A percentile compares a stretch with the other conserved stretches of the same genome.
These are phyloP conservation scores for Tardiomyces blankii DNA, from an alignment of 1,139 yeast genomes.

Conservation along the genomic window DNA sequence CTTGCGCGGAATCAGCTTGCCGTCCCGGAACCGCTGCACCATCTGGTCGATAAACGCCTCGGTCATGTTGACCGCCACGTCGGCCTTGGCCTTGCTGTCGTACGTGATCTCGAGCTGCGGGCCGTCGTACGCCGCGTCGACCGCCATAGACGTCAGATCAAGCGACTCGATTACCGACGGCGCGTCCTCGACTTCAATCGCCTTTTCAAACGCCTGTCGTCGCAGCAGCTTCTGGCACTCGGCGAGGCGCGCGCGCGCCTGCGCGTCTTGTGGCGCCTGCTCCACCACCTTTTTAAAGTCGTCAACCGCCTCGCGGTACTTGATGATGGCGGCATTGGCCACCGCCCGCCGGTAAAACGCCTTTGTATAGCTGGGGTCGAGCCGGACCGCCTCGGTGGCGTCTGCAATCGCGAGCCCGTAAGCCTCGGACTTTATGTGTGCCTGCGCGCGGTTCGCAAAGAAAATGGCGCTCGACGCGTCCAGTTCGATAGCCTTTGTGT, in stretches of 20 bases:
- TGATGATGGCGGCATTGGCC: conserved; percentile 64
- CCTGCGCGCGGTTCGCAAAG: conserved; percentile 85
- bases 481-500: conserved; percentile 67
- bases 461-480: conserved; percentile 61
- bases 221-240: conserved; percentile 62
- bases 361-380: conserved; percentile 61
- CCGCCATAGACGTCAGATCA: conserved; percentile 33
- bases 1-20: conserved; percentile 64
- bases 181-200: conserved; percentile 63
- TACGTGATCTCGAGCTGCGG: conserved; percentile 39
- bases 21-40: conserved; percentile 59
- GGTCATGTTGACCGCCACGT: conserved; percentile 23
- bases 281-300: conserved; percentile 59
- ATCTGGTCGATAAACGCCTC: conserved; percentile 49
- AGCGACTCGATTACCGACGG: conserved; percentile 34
- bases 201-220: conserved; percentile 72
- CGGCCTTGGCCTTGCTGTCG: conserved; percentile 19
- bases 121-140: conserved; percentile 58
- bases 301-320: conserved; percentile 61
- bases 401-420: conserved; percentile 79
- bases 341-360: conserved; percentile 79
- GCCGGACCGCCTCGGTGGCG: conserved; percentile 56
- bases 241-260: conserved; percentile 51
- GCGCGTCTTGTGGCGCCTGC: conserved; percentile 56
- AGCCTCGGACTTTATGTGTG: conserved; percentile 72